Percentiles rank a stretch among this genome's conserved stretches.
Evolutionary conservation across 2,329 filamentous ascomycete species (phyloP).

Genomic region (Septoria petroselini): DNA sequence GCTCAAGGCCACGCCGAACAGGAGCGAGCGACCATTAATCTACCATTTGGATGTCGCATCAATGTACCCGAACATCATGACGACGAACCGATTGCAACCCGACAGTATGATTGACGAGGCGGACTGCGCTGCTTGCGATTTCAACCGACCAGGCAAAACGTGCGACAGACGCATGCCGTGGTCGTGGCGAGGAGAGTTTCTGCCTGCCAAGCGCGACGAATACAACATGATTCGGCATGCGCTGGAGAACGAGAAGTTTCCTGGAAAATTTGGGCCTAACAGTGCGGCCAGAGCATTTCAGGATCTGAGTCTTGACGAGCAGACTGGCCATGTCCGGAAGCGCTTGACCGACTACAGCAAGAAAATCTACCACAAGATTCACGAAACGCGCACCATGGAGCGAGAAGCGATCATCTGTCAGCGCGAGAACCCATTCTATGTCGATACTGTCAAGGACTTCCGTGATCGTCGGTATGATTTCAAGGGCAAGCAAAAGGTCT

Average conservation of each 20-base stretch:
- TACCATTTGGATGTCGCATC: slow-evolving; percentile 98
- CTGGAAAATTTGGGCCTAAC: slow-evolving; percentile 66
- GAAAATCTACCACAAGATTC: slow-evolving; percentile 99
- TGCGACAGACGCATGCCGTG: slow-evolving; percentile 93
- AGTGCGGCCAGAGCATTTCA: slow-evolving; percentile 71
- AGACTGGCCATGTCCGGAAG: slow-evolving; percentile 76
- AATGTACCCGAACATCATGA: slow-evolving; percentile 99
- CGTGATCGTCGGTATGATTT: slow-evolving; percentile 97
- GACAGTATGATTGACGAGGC: slow-evolving; percentile 99
- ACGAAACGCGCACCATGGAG: slow-evolving; percentile 87
- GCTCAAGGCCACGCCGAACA: slow-evolving; percentile 78
- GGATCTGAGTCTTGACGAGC: slow-evolving; percentile 77
- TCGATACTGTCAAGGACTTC: slow-evolving; percentile 92
- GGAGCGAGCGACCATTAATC: slow-evolving; percentile 81
- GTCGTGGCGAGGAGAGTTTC: slow-evolving; percentile 96
- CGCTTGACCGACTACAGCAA: slow-evolving; percentile 89
- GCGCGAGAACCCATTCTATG: slow-evolving; percentile 96
- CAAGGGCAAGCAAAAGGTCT: slow-evolving; percentile 96
- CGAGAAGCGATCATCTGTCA: slow-evolving; percentile 98
- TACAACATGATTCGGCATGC: slow-evolving; percentile 98
- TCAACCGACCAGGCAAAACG: slow-evolving; percentile 95
- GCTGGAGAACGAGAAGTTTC: slow-evolving; percentile 88
- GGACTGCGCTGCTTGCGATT: slow-evolving; percentile 95
- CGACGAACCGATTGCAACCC: slow-evolving; percentile 92
- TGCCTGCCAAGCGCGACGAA: slow-evolving; percentile 93